These are phyloP conservation scores for Linum trigynum DNA, from an alignment of 345 rosid genomes.

Conservation along the genomic window DNA sequence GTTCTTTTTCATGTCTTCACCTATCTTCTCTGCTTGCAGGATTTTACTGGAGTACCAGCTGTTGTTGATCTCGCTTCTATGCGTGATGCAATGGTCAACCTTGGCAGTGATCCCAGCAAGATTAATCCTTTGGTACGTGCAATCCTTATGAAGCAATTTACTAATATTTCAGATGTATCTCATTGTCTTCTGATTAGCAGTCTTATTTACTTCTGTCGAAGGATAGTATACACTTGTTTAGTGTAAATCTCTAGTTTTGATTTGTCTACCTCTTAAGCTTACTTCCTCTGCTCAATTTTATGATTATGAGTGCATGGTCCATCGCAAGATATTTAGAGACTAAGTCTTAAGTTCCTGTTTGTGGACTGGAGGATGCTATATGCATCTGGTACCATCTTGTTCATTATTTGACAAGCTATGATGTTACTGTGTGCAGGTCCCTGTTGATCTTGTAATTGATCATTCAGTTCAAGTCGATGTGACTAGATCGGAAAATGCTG, in stretches of 20 bases:
- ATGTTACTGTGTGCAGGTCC: conserved; percentile 41
- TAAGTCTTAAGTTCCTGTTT: no score
- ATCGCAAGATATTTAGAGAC: neutral
- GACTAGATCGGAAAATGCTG: conserved; percentile 87
- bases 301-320: neutral
- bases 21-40: conserved; percentile 38
- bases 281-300: no score
- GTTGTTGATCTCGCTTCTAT: conserved; percentile 98
- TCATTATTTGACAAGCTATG: neutral
- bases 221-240: no score
- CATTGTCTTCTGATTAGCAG: no score
- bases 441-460: conserved; percentile 94
- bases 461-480: conserved; percentile 99
- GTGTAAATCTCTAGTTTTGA: no score
- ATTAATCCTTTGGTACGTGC: conserved; percentile 73
- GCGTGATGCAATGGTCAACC: conserved; percentile 97
- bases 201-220: no score
- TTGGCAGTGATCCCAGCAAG: conserved; percentile 83
- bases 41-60: conserved; percentile 99
- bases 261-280: no score
- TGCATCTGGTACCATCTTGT: neutral
- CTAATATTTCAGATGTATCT: neutral
- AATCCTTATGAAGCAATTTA: neutral
- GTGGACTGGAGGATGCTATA: neutral
- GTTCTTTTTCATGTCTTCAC: conserved; percentile 10